Evolutionary conservation across 1,284 basidiomycete species (phyloP), one percentile per base, ranked within the genome.

Genomic region (Anthracocystis panici-leucophaei): DNA sequence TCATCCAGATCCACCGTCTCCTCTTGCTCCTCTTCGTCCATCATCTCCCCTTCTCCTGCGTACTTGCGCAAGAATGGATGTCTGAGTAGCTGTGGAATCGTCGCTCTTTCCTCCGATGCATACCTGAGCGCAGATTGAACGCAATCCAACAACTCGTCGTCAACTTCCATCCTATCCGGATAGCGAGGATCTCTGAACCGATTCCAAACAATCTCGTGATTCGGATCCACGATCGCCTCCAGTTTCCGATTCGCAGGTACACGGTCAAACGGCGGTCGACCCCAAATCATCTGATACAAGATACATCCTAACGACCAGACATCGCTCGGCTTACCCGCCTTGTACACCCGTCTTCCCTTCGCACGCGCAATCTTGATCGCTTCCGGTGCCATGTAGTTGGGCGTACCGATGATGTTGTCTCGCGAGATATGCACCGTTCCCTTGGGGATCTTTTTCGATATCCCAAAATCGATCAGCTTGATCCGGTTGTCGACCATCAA

Each of bases 291-390:
- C 86, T 98, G 96, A 87, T 92, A 98, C 38, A 99, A 87, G 59
- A 98, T 93, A 86, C 96, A 98, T 1, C 95, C 97, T 18, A 98
- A 88, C 18, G 95, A 93, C 97, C 97, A 99, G n/a, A 97, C 89
- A 86, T 99, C 96, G 57, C 78, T 80, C 10, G 84, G 79, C 59
- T 82, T 84, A 18, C 84, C 84, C 21, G 81, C 82, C 59, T 84
- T 84, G 75, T 82, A 89, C 65, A 71, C 85, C 78, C 65, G 84
- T 85, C 75, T 52, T 3, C 80, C 80, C 48, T 81, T 78, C 35
- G 71, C 75, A 23, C 76, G 75, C 21, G 78, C 79, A n/a, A 79
- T 81, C 58, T 78, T 75, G 69, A 85, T 82, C 54, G 84, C 79
- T 60, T 85, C 84, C 10, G 84, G 84, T 20, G 84, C 84, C 84